Evolutionary conservation across 2,329 filamentous ascomycete species (phyloP), one percentile per base, ranked within the genome.

Genomic region (Aspergillus caelatus): DNA sequence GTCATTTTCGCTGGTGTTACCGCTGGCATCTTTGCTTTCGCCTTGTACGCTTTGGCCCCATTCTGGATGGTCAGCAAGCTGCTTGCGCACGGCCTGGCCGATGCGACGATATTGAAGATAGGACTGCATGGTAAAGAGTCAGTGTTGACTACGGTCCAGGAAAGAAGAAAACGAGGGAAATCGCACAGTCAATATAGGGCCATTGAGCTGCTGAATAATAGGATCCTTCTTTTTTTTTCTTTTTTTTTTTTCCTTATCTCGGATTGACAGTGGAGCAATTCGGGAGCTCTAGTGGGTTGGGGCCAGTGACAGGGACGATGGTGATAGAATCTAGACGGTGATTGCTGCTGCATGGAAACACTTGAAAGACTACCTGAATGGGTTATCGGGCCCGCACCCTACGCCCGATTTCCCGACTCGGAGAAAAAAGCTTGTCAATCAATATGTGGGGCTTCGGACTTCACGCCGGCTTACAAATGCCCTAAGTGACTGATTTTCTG

Each of bases 41-140:
- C 34, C 21, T 16, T 14, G 34, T 8, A n/a, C 5, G 4, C 11
- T 11, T 2, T 21, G n/a, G 10, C 52, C 52, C 52, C 52, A 55
- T 39, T 39, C 52, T 3, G 52, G 32, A 39, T 26, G 52, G 8
- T 39, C 52, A 9, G 52, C 52, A 26, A 39, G 21, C 21, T 55
- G 52, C 23, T 21, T 55, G 32, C 52, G 52, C 11, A 55, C 52
- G 9, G 52, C 52, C 14, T 41, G 52, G 12, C 52, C 52, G 21
- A 55, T 55, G 32, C 52, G 52, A 36, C 34, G 52, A 11, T 55
- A 55, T 14, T 55, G 52, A 9, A 55, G 52, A 36, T 55, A 39
- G 21, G 52, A 23, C 43, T 34, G 43, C 30, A 28, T 50, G 30
- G 43, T 34, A 19, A 10, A 28, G 56, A n/a, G 8, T 58, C 14